A percentile compares a stretch with the other conserved stretches of the same genome.
Evolutionary conservation across 768 basidiomycete species (phyloP).

Genomic region (Tricholoma bakamatsutake): DNA sequence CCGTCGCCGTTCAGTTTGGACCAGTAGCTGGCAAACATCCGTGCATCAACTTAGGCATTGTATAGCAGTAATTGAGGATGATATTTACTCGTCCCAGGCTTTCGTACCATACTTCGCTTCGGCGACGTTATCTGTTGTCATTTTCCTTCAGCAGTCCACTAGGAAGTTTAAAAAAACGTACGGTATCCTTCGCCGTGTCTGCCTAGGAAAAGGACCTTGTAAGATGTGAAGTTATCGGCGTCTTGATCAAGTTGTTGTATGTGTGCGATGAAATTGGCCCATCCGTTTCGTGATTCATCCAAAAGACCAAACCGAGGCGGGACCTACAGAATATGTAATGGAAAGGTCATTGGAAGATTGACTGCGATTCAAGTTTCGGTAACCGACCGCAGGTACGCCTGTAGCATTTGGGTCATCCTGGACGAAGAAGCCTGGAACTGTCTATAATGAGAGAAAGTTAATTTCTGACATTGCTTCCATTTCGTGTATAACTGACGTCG

Average conservation of each 20-base stretch:
- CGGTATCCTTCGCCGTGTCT: conserved; percentile 74
- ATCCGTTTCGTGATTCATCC: conserved; percentile 42
- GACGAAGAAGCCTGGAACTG: conserved; percentile 36
- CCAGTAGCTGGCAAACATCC: conserved; percentile 43
- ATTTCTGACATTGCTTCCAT: neutral
- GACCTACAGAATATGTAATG: conserved; percentile 33
- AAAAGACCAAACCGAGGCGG: conserved; percentile 54
- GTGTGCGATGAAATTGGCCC: conserved; percentile 37
- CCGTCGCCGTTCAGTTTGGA: conserved; percentile 59
- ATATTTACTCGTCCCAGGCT: conserved; percentile 55
- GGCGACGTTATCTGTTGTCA: conserved; percentile 56
- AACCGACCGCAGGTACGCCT: conserved; percentile 25
- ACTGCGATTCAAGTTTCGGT: neutral
- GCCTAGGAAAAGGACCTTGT: conserved; percentile 62
- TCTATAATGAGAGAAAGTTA: conserved; percentile 13
- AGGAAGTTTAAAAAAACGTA: conserved; percentile 34
- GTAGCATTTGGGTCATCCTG: conserved; percentile 30
- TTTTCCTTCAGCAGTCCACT: neutral
- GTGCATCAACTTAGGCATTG: neutral
- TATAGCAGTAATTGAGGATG: neutral
- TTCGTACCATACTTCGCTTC: conserved; percentile 50
- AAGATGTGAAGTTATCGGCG: conserved; percentile 32
- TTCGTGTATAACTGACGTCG: neutral
- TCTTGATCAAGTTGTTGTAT: conserved; percentile 43
- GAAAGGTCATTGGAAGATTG: neutral